Evolutionary conservation across 306 rosid species (phyloP).

Genomic region (Quercus dentata): DNA sequence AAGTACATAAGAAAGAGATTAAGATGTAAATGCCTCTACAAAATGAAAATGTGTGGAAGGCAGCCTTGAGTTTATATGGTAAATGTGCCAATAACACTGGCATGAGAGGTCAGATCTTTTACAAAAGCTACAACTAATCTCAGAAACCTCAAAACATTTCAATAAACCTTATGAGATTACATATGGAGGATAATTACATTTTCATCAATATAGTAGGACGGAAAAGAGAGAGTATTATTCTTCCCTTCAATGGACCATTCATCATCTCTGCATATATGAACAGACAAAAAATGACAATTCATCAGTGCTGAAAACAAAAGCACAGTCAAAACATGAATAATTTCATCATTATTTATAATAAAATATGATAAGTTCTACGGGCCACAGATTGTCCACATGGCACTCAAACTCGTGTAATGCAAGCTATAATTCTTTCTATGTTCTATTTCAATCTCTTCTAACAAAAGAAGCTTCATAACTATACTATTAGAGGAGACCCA

Average conservation of each 20-base stretch:
- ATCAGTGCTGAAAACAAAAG: slow-evolving; percentile 7
- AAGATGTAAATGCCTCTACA: slow-evolving; percentile 15
- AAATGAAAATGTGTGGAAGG: neutral
- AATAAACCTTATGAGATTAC: slow-evolving; percentile 15
- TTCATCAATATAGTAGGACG: slow-evolving; percentile 97
- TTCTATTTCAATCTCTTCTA: neutral
- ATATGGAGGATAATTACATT: slow-evolving; percentile 58
- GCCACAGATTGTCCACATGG: neutral
- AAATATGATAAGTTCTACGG: neutral
- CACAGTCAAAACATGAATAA: neutral
- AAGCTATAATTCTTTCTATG: neutral
- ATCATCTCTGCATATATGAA: slow-evolving; percentile 73
- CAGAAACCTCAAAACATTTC: slow-evolving; percentile 7
- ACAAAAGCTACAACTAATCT: slow-evolving; percentile 13
- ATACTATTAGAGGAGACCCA: neutral
- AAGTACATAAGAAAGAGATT: slow-evolving; percentile 32
- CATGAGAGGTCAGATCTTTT: neutral
- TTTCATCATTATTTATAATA: slow-evolving; percentile 11
- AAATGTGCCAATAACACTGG: neutral
- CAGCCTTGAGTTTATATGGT: neutral
- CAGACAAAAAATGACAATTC: slow-evolving; percentile 23
- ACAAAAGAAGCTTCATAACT: neutral
- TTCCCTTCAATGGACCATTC: slow-evolving; percentile 89
- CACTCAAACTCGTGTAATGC: neutral
- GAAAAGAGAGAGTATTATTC: slow-evolving; percentile 78